Base-by-base conservation (phyloP, 345 rosid species). In the Pistacia integerrima region DNA sequence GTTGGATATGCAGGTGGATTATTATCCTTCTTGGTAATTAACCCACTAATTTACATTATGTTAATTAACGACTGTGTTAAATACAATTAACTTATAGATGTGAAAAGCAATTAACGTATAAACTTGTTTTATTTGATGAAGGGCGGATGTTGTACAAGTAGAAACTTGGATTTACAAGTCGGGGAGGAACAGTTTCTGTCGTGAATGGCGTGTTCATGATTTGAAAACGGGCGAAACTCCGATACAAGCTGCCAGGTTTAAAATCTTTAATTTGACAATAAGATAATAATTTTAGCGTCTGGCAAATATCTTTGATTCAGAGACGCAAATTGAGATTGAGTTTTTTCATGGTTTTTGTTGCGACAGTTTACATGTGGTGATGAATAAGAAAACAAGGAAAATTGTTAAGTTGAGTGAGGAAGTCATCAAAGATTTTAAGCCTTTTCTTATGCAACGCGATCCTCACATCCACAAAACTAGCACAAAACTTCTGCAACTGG, bases 1-100 rank as follows among this genome's bases (percentile, higher is more conserved):
- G 62, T 35, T 56, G 20, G 69, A 76, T 17, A 63, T 78, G 11
- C 51, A 10, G 18, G 60, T 80, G 1, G 77, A 80, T 25, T 22
- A 69, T 36, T 80, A 70, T 70, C 83, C 86, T 76, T 69, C 77
- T 14, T 78, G 84, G 88, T 80, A 80, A 62, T 30, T 1, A 30
- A 14, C 17, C 20, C 41, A 38, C 41, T 38, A 38, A 38, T 38
- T 38, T 38, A 38, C 41, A 38, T 14, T 52, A 52, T 52, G 16
- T 1, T 11, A 52, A 52, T 52, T 52, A 2, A 52, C 8, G 18
- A 30, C 33, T 25, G 25, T 25, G 25, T 25, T 25, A 25, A 25
- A 25, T 25, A 25, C 25, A 25, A 25, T 25, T 25, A 25, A 25
- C 25, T 25, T 25, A 25, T 25, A 25, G 25, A 25, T 25, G 33